Percentiles rank a stretch among this genome's conserved stretches.
Evolutionary conservation across 371 early-diverging fungal species (phyloP).

Genomic region (Mucor irregularis): DNA sequence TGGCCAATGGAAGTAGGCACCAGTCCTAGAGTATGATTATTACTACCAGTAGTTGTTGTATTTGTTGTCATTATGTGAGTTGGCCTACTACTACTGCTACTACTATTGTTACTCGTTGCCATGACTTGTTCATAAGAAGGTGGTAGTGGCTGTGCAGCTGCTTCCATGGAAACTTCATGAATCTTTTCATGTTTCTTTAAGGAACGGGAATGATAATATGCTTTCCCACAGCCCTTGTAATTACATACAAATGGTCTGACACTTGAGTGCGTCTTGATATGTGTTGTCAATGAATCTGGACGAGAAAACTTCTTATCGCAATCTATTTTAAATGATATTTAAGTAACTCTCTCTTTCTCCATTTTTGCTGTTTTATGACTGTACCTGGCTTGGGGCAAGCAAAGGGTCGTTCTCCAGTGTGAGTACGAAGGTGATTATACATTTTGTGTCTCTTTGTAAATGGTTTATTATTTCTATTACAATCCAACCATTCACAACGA

Average conservation of each 20-base stretch:
- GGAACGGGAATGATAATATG: conserved; percentile 81
- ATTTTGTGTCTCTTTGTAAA: conserved; percentile 91
- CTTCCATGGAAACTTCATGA: too few relatives aligned
- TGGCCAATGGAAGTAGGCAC: too few relatives aligned
- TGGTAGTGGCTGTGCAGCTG: too few relatives aligned
- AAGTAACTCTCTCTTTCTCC: too few relatives aligned
- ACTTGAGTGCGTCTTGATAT: conserved; percentile 86
- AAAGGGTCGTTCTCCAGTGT: conserved; percentile 83
- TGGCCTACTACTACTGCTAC: too few relatives aligned
- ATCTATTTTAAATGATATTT: neutral
- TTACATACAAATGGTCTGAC: conserved; percentile 71
- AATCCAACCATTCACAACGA: conserved; percentile 81
- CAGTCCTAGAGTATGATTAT: too few relatives aligned
- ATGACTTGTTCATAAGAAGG: conserved; percentile 10
- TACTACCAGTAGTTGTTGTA: too few relatives aligned
- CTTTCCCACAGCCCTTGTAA: conserved; percentile 65
- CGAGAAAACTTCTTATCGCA: conserved; percentile 80
- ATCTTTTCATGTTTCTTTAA: conserved; percentile 76
- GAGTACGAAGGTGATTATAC: conserved; percentile 87
- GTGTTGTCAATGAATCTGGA: conserved; percentile 88
- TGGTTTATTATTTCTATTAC: conserved; percentile 73
- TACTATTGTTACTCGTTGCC: neutral
- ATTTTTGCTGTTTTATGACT: neutral
- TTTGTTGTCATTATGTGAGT: too few relatives aligned
- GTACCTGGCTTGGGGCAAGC: conserved; percentile 55